Percentiles rank a stretch among this genome's conserved stretches.
These are phyloP conservation scores for Metschnikowia bowlesiae DNA, from an alignment of 805 yeast species.

Conservation along the genomic window DNA sequence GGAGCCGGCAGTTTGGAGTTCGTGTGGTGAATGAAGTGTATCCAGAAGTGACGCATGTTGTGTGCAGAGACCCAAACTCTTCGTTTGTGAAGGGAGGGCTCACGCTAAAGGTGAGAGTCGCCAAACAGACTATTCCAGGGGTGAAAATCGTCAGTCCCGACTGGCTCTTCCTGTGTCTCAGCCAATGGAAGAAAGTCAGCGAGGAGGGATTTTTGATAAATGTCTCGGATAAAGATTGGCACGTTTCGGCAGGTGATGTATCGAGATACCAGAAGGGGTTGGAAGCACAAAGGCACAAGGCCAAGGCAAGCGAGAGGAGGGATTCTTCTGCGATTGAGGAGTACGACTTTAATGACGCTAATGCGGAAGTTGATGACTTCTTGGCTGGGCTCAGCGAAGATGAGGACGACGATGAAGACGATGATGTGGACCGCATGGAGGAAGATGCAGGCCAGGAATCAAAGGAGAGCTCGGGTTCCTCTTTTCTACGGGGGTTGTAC, in stretches of 20 bases:
- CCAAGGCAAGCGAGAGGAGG: conserved; percentile 12
- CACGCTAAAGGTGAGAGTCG: conserved; percentile 81
- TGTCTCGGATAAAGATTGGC: conserved; percentile 41
- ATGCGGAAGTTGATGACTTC: conserved; percentile 45
- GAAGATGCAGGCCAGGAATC: conserved; percentile 22
- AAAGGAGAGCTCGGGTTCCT: conserved; percentile 8
- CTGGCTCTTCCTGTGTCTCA: conserved; percentile 86
- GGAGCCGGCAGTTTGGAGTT: conserved; percentile 94
- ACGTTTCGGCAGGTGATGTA: conserved; percentile 43
- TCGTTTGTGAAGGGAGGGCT: conserved; percentile 29
- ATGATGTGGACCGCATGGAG: conserved; percentile 23
- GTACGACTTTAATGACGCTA: conserved; percentile 39
- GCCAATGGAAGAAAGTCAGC: conserved; percentile 68
- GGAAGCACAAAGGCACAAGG: conserved; percentile 18
- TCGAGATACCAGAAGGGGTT: conserved; percentile 37
- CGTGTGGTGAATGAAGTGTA: conserved; percentile 66
- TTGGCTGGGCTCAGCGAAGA: conserved; percentile 42
- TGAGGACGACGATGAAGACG: conserved; percentile 28
- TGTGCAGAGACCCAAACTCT: conserved; percentile 65
- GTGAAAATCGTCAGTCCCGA: conserved; percentile 84
- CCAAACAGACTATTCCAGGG: conserved; percentile 54
- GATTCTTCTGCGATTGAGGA: conserved; percentile 31
- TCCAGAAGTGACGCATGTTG: conserved; percentile 76
- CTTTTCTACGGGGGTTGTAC: conserved; percentile 27
- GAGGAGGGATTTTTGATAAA: conserved; percentile 56